Evolutionary conservation across 2,329 filamentous ascomycete species (phyloP), one percentile per base, ranked within the genome.

Genomic region (Arthrinium puccinioides): DNA sequence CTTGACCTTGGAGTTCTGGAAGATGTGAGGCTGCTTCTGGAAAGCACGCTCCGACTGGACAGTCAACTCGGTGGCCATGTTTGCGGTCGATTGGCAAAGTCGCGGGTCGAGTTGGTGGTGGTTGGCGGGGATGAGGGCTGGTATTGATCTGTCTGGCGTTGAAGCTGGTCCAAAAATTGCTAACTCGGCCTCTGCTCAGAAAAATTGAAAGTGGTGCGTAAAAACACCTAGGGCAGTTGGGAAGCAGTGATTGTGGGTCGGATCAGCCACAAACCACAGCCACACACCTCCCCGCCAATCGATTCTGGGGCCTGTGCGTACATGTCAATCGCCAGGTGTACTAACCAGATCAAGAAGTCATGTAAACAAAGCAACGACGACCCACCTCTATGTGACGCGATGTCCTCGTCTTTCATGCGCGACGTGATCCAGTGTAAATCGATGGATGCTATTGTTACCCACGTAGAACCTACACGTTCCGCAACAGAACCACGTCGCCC

Each of bases 1-100:
- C 79, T 88, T 87, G 69, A 76, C 74, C 84, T 98, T 98, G 67
- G 84, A 78, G 84, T 97, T 96, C 64, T 86, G 82, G 87, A 97
- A 98, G 80, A 98, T 95, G 75, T 98, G 92, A 70, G 92, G 92
- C 82, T 98, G 90, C 84, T 98, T 98, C 76, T 97, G 92, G 87
- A 86, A 98, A 80, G 92, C 92, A 78, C 92, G 90, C 84, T 98
- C 92, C 69, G 87, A 94, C 84, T 98, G 92, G 73, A 98, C 92
- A 70, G 88, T 94, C 76, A 96, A 80, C 79, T 95, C 88, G 80
- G 88, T 95, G 69, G 88, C 88, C 88, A 94, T 95, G 70, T 67
- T 80, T 76, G 72, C 72, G 70, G 45, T 55, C 55, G 56, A 51
- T 33, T 33, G 43, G 45, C 37, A 43, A 39, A 33, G 39, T 29